Base-by-base conservation (phyloP, 768 basidiomycete genomes). In the Kwoniella pini region DNA sequence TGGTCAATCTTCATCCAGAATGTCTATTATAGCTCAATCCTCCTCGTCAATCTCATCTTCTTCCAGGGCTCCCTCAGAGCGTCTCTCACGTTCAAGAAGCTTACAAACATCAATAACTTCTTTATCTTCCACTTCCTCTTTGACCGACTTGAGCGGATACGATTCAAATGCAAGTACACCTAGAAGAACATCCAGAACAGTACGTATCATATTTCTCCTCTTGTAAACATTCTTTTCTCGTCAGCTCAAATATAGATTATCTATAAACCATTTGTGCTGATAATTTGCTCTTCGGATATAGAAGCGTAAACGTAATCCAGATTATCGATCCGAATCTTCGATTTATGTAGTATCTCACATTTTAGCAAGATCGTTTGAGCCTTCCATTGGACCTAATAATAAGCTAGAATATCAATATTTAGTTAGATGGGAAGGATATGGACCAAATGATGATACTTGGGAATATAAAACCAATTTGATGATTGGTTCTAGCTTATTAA, bases 361-460 rank as follows among this genome's bases (percentile, higher is more conserved):
- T 11, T 51, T 69, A 6, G 64, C 67, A 13, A 24, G 67, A 48
- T 69, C 67, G 10, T 43, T 59, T 2, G 53, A 63, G 12, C 27
- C 36, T 17, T 53, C 43, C 1, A 27, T 26, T 4, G 45, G 51
- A 6, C 22, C 54, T 2, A 50, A 62, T 48, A 55, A 60, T 13
- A 19, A 26, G 26, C 22, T 45, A 12, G 68, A 69, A 30, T 31
- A 69, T 45, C 61, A 69, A 17, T 69, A 69, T 40, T 54, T 69
- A 11, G 64, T 65, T 6, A 53, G 68, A 54, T 69, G 68, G 68
- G 60, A 63, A 33, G 68, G 64, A 22, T 69, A 65, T 38, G 54
- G 61, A 4, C 68, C 68, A 15, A 28, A 55, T 10, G 62, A 69
- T 26, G 68, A 69, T 62, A 65, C 68, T 19, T 69, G 68, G 68